Evolutionary conservation across 1,284 basidiomycete genomes (phyloP).

Genomic region (Rhodotorula sp.): DNA sequence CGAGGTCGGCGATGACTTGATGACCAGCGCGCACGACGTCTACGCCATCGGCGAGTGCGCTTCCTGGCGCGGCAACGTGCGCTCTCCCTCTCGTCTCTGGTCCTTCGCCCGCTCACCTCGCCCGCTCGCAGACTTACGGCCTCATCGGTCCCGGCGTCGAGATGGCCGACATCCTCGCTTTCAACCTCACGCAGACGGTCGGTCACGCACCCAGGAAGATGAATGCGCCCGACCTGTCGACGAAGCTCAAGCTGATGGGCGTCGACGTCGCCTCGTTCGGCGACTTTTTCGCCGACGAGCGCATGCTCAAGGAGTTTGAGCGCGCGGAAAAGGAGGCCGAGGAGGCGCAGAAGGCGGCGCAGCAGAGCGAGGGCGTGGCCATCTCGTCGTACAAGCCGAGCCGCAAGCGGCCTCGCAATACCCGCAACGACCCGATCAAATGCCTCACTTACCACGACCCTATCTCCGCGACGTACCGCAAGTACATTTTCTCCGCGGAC

Average conservation of each 20-base stretch:
- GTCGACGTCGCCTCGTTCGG: slow-evolving; percentile 75
- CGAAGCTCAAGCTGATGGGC: slow-evolving; percentile 70
- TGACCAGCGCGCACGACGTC: slow-evolving; percentile 63
- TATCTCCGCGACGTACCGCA: slow-evolving; percentile 70
- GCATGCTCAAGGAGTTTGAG: slow-evolving; percentile 40
- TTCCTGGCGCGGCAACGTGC: slow-evolving; percentile 62
- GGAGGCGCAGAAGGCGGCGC: slow-evolving; percentile 7
- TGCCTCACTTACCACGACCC: slow-evolving; percentile 72
- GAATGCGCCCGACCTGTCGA: slow-evolving; percentile 65
- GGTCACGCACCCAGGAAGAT: slow-evolving; percentile 60
- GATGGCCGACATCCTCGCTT: slow-evolving; percentile 73
- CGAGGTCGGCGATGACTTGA: slow-evolving; percentile 61
- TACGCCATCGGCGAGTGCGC: slow-evolving; percentile 78
- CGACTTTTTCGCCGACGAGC: slow-evolving; percentile 70
- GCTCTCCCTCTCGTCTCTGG: neutral
- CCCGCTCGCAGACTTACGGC: slow-evolving; percentile 58
- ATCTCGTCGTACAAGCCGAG: slow-evolving; percentile 21
- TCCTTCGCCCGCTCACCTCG: neutral
- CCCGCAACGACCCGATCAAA: slow-evolving; percentile 58
- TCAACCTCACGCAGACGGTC: slow-evolving; percentile 64
- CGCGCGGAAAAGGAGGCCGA: slow-evolving; percentile 18
- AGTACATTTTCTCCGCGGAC: slow-evolving; percentile 71
- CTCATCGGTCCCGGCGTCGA: slow-evolving; percentile 71
- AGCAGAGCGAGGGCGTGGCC: slow-evolving; percentile 30
- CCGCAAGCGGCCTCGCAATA: slow-evolving; percentile 24